Conservation (phyloP, 2,329 filamentous ascomycete genomes). For the Claviceps spartinae region DNA sequence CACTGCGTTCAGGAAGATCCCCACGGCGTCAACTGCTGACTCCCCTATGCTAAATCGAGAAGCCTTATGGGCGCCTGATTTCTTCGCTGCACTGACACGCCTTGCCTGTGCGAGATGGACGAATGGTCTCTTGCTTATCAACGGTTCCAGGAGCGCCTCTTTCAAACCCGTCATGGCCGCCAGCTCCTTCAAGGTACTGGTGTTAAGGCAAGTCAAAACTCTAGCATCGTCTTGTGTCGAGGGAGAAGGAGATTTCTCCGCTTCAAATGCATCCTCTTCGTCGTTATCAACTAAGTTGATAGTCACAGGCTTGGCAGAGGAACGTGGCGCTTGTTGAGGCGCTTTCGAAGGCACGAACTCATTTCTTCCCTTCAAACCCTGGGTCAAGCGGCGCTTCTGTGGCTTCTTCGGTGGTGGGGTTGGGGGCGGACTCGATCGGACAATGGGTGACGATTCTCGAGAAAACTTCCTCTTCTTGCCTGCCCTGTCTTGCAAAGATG, state of each 20-base stretch:
- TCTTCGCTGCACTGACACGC: slow-evolving; percentile 42
- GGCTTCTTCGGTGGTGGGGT: slow-evolving; percentile 9
- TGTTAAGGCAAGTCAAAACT: slow-evolving; percentile 74
- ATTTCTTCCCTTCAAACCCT: slow-evolving; percentile 19
- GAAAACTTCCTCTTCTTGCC: slow-evolving; percentile 7
- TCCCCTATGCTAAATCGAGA: slow-evolving; percentile 37
- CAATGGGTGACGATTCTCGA: slow-evolving; percentile 9
- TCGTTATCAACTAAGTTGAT: slow-evolving; percentile 26
- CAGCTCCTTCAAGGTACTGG: slow-evolving; percentile 59
- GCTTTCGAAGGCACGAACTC: slow-evolving; percentile 12
- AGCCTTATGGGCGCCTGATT: slow-evolving; percentile 30
- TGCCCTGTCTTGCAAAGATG: slow-evolving; percentile 11
- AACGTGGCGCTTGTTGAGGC: slow-evolving; percentile 12
- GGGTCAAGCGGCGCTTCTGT: slow-evolving; percentile 20
- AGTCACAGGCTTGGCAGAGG: slow-evolving; percentile 21
- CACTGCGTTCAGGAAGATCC: slow-evolving; percentile 68
- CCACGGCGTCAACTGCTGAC: slow-evolving; percentile 34
- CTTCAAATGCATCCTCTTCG: slow-evolving; percentile 27
- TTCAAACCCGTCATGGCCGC: slow-evolving; percentile 69
- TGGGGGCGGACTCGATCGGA: slow-evolving; percentile 17
- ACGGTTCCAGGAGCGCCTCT: slow-evolving; percentile 50
- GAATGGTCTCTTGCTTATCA: slow-evolving; percentile 69
- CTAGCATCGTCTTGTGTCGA: slow-evolving; percentile 22
- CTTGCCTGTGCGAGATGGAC: slow-evolving; percentile 49
- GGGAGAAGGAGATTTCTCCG: slow-evolving; percentile 18